These are phyloP conservation scores for Leptographium procerum DNA, from an alignment of 2,329 filamentous ascomycete species.

Conservation along the genomic window DNA sequence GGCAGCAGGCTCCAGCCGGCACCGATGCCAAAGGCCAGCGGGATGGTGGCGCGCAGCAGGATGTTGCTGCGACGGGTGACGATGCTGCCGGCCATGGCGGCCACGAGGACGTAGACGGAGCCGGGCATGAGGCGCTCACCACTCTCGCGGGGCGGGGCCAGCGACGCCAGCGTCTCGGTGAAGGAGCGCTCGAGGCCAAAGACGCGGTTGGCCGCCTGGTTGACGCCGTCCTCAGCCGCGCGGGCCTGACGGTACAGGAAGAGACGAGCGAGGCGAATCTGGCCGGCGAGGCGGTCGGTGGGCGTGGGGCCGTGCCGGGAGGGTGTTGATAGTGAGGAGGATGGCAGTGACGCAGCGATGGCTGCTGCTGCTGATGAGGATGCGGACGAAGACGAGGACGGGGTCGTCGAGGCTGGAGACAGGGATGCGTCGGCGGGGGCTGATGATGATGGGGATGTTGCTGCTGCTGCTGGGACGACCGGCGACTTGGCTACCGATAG, in stretches of 20 bases:
- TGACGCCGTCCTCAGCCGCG: slow-evolving; percentile 69
- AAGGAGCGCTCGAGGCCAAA: slow-evolving; percentile 83
- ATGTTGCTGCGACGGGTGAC: slow-evolving; percentile 79
- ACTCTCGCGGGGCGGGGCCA: slow-evolving; percentile 75
- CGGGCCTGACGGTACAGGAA: slow-evolving; percentile 68
- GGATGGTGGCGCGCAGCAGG: slow-evolving; percentile 64
- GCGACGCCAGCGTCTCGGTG: slow-evolving; percentile 75
- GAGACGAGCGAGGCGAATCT: slow-evolving; percentile 71
- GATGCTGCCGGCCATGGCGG: slow-evolving; percentile 91
- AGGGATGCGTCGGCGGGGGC: background rate
- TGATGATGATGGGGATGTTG: slow-evolving; percentile 7
- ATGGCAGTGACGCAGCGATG: background rate
- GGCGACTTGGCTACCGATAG: slow-evolving; percentile 10
- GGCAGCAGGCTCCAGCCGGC: slow-evolving; percentile 80
- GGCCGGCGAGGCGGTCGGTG: slow-evolving; percentile 75
- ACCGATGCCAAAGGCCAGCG: slow-evolving; percentile 67
- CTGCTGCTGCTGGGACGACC: background rate
- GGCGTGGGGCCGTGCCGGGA: slow-evolving; percentile 51
- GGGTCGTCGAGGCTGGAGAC: background rate
- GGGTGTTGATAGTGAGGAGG: slow-evolving; percentile 19
- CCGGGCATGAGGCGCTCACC: slow-evolving; percentile 87
- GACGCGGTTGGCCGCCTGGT: slow-evolving; percentile 66
- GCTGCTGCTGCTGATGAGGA: slow-evolving; percentile 8
- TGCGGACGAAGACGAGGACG: slow-evolving; percentile 7
- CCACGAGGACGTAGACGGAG: slow-evolving; percentile 81